These are phyloP conservation scores for Quercus phellos DNA, from an alignment of 331 rosid genomes.

Conservation along the genomic window DNA sequence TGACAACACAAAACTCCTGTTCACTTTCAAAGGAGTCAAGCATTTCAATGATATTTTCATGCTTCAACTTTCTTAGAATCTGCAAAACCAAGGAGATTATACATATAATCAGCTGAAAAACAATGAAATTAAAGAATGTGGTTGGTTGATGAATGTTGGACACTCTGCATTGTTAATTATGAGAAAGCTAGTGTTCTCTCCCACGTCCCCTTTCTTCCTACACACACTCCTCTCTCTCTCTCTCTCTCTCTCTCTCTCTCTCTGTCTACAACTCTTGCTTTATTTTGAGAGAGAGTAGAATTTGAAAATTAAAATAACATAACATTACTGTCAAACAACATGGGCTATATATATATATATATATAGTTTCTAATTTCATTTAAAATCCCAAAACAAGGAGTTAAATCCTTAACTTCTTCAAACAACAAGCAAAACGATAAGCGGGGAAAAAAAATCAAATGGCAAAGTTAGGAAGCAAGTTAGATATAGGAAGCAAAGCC, in stretches of 20 bases:
- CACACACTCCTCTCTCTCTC: background rate
- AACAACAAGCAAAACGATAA: background rate
- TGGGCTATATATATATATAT: background rate
- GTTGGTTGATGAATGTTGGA: background rate
- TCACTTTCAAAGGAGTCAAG: conserved; percentile 97
- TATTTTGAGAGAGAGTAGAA: background rate
- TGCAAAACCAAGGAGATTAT: conserved; percentile 31
- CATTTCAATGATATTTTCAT: conserved; percentile 91
- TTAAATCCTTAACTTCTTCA: background rate
- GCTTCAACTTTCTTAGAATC: conserved; percentile 92
- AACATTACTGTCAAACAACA: background rate
- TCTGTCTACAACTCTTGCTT: background rate
- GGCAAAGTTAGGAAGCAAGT: background rate
- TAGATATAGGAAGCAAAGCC: background rate
- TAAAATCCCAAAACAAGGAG: background rate
- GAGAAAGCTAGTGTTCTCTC: background rate
- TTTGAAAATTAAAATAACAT: background rate
- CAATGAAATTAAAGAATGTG: background rate
- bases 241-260: background rate
- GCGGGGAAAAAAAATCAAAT: too few species aligned
- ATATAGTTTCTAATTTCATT: background rate
- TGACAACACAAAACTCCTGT: conserved; percentile 93
- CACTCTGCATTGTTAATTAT: background rate
- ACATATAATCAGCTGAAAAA: conserved; percentile 3
- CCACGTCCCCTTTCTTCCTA: background rate